Conservation (phyloP, 148 eudicot species). For the Nepenthes gracilis region DNA sequence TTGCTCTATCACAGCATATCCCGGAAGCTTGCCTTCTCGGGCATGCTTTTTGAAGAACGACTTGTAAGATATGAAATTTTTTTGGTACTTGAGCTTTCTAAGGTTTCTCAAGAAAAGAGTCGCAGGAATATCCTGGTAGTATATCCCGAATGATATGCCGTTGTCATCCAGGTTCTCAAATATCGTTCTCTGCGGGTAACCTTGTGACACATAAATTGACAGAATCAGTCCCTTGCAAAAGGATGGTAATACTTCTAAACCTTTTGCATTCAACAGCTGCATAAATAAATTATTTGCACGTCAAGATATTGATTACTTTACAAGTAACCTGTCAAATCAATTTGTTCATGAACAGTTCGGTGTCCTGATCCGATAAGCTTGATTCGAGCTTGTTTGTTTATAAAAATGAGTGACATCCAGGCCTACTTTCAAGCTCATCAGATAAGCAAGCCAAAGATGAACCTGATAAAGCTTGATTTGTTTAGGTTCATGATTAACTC, state of each 20-base stretch:
- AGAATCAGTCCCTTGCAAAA: not conserved
- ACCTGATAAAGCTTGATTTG: no score
- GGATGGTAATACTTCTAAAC: not conserved
- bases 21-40: slow-evolving; percentile 47
- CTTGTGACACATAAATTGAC: not conserved
- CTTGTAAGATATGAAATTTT: slow-evolving; percentile 40
- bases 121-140: slow-evolving; percentile 74
- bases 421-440: no score
- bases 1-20: slow-evolving; percentile 64
- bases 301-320: no score
- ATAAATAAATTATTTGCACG: no score
- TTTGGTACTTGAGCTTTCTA: slow-evolving; percentile 51
- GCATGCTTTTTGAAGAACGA: slow-evolving; percentile 49
- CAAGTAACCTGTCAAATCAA: no score
- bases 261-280: no score
- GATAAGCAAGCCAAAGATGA: no score
- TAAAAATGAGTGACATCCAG: no score
- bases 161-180: slow-evolving; percentile 55
- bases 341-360: no score
- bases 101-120: slow-evolving; percentile 56
- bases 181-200: slow-evolving; percentile 73
- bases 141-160: slow-evolving; percentile 47
- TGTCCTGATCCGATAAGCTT: no score
- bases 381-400: no score
- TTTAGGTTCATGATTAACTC: no score